Percentiles rank a stretch among this genome's conserved stretches.
These are phyloP conservation scores for Viola odorata DNA, from an alignment of 345 rosid genomes.

Conservation along the genomic window DNA sequence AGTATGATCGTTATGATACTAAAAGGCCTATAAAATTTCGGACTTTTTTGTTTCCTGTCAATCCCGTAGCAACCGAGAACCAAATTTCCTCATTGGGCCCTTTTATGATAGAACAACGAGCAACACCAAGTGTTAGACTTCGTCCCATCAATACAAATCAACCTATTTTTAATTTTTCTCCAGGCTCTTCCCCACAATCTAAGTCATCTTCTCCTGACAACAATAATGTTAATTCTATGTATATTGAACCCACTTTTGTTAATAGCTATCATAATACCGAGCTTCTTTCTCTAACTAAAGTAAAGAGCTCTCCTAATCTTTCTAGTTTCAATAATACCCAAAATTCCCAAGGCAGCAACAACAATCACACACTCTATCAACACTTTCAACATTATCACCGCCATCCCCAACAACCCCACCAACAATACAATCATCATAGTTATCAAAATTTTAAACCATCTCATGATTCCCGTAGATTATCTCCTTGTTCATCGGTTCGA, in stretches of 20 bases:
- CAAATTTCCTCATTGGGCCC: constrained; percentile 33
- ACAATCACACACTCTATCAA: constrained; percentile 22
- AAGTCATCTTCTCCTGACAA: constrained; percentile 43
- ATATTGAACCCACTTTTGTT: constrained; percentile 21
- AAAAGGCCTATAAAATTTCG: constrained; percentile 51
- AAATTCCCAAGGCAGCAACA: constrained; percentile 10
- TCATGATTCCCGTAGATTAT: constrained; percentile 24
- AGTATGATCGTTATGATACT: constrained; percentile 47
- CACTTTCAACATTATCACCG: constrained; percentile 31
- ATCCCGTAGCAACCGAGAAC: constrained; percentile 32
- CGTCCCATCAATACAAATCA: constrained; percentile 30
- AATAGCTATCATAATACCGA: constrained; percentile 22
- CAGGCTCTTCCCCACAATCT: constrained; percentile 57
- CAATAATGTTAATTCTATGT: constrained; percentile 14
- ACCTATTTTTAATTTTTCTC: constrained; percentile 45
- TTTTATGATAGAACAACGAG: constrained; percentile 48
- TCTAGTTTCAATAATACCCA: constrained; percentile 25
- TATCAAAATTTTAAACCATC: constrained; percentile 29
- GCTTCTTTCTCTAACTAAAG: constrained; percentile 46
- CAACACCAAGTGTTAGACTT: constrained; percentile 17
- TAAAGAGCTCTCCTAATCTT: constrained; percentile 70
- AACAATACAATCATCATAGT: constrained; percentile 14
- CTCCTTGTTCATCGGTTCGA: constrained; percentile 4
- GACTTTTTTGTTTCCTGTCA: constrained; percentile 62
- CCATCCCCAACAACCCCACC: constrained; percentile 14